Evolutionary conservation across 805 yeast species (phyloP), one percentile per base, ranked within the genome.

Genomic region (Helenozyma baotianmanensis): DNA sequence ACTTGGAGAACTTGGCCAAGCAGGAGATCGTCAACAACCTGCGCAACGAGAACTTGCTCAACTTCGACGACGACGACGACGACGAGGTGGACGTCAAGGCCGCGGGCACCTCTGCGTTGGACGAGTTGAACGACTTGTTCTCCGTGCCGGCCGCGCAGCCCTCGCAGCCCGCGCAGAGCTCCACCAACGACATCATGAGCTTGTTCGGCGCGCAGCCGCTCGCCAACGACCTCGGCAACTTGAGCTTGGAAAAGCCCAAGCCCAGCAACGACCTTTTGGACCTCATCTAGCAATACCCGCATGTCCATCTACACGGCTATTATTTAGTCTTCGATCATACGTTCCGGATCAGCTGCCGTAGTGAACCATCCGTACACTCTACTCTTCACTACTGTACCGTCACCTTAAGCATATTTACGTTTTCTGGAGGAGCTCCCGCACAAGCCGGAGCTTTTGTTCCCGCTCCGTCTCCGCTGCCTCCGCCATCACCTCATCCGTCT

Each of bases 31-130:
- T 78, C 29, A 71, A 68, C 36, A 74, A 73, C 29, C 74, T 72
- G 18, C 78, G 80, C 47, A 80, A 82, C 28, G 96, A 87, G 47
- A 86, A 85, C 47, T 67, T 92, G 45, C 73, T 90, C 32, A 96
- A 90, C 55, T 79, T 90, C 43, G 96, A 82, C 49, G 86, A 79
- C 39, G 86, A 78, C 29, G 74, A 64, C 13, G 45, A 42, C 11
- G 22, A 35, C 12, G 33, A 32, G 11, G 40, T 23, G 11, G 29
- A 29, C 22, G 22, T 36, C 21, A 18, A n/a, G 23, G 23, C 23
- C 12, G 24, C 27, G 7, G 26, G 29, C 10, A 27, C 45, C 13
- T 72, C 70, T 36, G 70, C 80, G 12, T 60, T 87, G 41, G 83
- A 78, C 41, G 95, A 86, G 46, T 67, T 87, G 50, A 85, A 80